These are phyloP conservation scores for Trichoderma simmonsii DNA, from an alignment of 2,329 filamentous ascomycete species.

Conservation along the genomic window DNA sequence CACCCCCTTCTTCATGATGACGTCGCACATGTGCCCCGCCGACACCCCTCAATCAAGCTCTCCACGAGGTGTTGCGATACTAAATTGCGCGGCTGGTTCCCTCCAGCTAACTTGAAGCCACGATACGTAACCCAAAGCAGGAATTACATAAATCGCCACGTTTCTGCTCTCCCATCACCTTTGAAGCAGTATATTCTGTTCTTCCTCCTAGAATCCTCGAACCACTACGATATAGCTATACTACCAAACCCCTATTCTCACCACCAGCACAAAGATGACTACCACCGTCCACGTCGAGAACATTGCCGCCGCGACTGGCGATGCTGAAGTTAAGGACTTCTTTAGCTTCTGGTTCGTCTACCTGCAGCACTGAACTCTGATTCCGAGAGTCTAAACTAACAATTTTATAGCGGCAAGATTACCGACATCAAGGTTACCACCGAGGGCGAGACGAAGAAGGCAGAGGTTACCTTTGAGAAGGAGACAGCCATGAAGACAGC, in stretches of 20 bases:
- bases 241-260: not conserved
- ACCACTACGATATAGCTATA: not conserved
- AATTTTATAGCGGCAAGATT: slow-evolving; percentile 75
- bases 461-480: slow-evolving; percentile 95
- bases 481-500: slow-evolving; percentile 95
- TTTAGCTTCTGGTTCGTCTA: slow-evolving; percentile 83
- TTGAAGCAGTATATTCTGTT: not conserved
- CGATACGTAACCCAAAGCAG: not conserved
- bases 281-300: slow-evolving; percentile 81
- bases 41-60: slow-evolving; percentile 15
- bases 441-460: slow-evolving; percentile 68
- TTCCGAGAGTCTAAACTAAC: too few species aligned
- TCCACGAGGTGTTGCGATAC: slow-evolving; percentile 2
- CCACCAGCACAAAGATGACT: not conserved
- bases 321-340: slow-evolving; percentile 93
- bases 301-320: slow-evolving; percentile 76
- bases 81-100: slow-evolving; percentile 6
- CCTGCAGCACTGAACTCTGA: not conserved
- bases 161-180: not conserved
- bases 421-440: slow-evolving; percentile 72
- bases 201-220: not conserved
- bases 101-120: slow-evolving; percentile 11
- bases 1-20: slow-evolving; percentile 20
- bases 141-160: slow-evolving; percentile 15
- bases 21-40: slow-evolving; percentile 20